A percentile compares a stretch with the other conserved stretches of the same genome.
Evolutionary conservation across 1,139 yeast genomes (phyloP).

Genomic region (Waltiozyma solani): DNA sequence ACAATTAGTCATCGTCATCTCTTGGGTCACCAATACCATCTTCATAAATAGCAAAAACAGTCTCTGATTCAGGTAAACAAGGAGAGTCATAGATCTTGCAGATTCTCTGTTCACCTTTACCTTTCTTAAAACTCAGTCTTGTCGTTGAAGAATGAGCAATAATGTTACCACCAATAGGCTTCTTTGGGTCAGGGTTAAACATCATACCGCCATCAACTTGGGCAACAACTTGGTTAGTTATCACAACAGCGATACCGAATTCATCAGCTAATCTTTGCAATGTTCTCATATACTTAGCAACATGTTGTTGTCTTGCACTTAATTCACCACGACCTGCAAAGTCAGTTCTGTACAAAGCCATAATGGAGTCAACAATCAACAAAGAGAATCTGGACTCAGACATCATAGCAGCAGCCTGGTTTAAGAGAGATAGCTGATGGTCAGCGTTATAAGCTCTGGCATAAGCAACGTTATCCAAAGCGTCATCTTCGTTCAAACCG

Average conservation of each 20-base stretch:
- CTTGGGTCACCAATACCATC: constrained; percentile 97
- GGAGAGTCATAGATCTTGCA: constrained; percentile 95
- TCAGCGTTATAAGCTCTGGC: constrained; percentile 97
- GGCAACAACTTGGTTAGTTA: constrained; percentile 96
- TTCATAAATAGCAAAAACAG: constrained; percentile 91
- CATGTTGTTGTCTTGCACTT: constrained; percentile 90
- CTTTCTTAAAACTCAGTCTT: constrained; percentile 80
- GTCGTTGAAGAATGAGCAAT: constrained; percentile 97
- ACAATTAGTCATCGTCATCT: constrained; percentile 54
- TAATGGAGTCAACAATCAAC: constrained; percentile 87
- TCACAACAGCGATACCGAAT: constrained; percentile 96
- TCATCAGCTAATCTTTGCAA: constrained; percentile 93
- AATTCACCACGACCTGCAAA: constrained; percentile 94
- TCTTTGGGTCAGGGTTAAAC: constrained; percentile 96
- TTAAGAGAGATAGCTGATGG: constrained; percentile 79
- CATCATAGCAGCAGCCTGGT: constrained; percentile 95
- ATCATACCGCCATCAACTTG: constrained; percentile 90
- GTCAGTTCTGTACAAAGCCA: constrained; percentile 94
- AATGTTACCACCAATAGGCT: constrained; percentile 97
- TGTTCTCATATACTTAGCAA: constrained; percentile 87
- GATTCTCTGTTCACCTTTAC: constrained; percentile 83
- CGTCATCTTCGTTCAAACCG: constrained; percentile 91
- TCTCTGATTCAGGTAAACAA: constrained; percentile 90
- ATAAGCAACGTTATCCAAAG: constrained; percentile 92
- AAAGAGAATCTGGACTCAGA: constrained; percentile 77